These are phyloP conservation scores for Falciphora oryzae DNA, from an alignment of 2,329 filamentous ascomycete species.

Conservation along the genomic window DNA sequence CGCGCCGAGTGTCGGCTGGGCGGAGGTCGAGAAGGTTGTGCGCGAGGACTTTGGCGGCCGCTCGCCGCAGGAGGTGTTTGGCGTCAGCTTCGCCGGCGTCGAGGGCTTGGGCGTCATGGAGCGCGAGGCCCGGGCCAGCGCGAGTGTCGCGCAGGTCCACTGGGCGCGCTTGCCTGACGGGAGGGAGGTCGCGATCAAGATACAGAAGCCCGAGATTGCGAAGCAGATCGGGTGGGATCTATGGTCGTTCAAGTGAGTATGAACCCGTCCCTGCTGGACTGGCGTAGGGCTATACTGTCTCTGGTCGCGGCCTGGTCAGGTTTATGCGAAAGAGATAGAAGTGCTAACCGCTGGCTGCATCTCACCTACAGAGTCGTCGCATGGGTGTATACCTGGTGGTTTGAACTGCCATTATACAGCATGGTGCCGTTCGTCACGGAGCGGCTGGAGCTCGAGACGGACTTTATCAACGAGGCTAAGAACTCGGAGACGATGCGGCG, in stretches of 20 bases:
- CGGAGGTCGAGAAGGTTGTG: slow-evolving; percentile 78
- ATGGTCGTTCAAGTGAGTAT: slow-evolving; percentile 78
- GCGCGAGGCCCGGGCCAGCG: slow-evolving; percentile 61
- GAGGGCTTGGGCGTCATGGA: slow-evolving; percentile 54
- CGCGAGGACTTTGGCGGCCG: slow-evolving; percentile 81
- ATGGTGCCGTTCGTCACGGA: slow-evolving; percentile 91
- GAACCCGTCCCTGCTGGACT: neutral
- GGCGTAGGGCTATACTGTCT: too few relatives aligned
- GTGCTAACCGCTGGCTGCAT: slow-evolving; percentile 15
- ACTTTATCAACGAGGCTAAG: slow-evolving; percentile 85
- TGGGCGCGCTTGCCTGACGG: slow-evolving; percentile 86
- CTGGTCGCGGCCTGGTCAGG: neutral
- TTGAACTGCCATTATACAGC: slow-evolving; percentile 87
- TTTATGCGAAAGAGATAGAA: neutral
- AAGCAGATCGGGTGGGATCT: slow-evolving; percentile 91
- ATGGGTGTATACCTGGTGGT: slow-evolving; percentile 76
- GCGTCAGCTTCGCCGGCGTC: slow-evolving; percentile 72
- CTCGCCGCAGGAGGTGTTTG: slow-evolving; percentile 85
- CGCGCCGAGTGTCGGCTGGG: slow-evolving; percentile 88
- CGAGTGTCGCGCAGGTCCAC: slow-evolving; percentile 94
- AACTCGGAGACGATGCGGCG: slow-evolving; percentile 81
- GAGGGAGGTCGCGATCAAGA: slow-evolving; percentile 87
- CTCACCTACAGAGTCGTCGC: slow-evolving; percentile 59
- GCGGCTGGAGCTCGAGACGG: slow-evolving; percentile 85
- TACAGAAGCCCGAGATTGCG: slow-evolving; percentile 92